Evolutionary conservation across 2,329 filamentous ascomycete species (phyloP).

Genomic region (Monosporascus sp.): DNA sequence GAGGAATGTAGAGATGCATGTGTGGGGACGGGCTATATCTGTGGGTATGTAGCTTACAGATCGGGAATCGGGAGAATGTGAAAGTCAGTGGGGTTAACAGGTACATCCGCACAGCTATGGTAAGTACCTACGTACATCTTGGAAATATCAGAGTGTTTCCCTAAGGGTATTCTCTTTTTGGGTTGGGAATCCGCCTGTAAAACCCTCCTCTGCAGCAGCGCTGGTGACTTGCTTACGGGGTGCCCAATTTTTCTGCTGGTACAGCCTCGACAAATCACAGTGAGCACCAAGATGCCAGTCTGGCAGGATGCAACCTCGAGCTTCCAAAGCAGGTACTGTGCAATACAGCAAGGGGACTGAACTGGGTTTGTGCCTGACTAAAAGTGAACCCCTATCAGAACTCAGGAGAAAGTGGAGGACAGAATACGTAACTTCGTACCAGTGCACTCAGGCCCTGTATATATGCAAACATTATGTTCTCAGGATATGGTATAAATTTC

Average conservation of each 20-base stretch:
- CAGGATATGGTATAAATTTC: no score
- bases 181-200: background rate
- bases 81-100: background rate
- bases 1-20: no score
- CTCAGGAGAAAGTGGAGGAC: background rate
- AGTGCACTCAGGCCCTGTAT: no score
- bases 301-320: background rate
- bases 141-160: background rate
- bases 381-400: background rate
- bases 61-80: background rate
- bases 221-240: background rate
- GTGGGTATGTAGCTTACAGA: background rate
- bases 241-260: background rate
- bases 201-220: background rate
- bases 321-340: background rate
- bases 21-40: background rate
- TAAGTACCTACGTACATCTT: background rate
- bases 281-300: background rate
- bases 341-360: background rate
- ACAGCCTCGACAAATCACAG: background rate
- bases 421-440: background rate
- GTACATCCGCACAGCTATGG: background rate
- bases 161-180: background rate
- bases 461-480: no score
- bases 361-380: background rate